A percentile compares a stretch with the other conserved stretches of the same genome.
phyloP scores from a whole-genome alignment of 805 yeast genomes.

The Scheffersomyces spartinae region DNA sequence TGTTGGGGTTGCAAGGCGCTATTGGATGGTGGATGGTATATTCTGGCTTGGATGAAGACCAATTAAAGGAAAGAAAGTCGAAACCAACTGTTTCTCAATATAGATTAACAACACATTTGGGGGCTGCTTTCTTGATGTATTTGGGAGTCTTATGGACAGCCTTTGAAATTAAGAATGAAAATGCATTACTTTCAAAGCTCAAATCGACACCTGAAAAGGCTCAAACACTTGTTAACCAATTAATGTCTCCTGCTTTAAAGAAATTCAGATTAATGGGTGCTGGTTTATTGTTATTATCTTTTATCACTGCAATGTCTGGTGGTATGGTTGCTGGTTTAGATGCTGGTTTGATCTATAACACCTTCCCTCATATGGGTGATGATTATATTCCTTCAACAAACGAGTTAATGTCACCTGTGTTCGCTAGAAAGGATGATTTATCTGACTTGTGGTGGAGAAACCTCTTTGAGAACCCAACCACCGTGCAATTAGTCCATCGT shows the following conservation, averaged over 20 bases:
- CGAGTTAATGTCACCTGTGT: slow-evolving; percentile 71
- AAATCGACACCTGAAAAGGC: slow-evolving; percentile 53
- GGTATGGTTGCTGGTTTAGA: slow-evolving; percentile 97
- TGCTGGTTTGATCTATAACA: slow-evolving; percentile 92
- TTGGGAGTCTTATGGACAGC: slow-evolving; percentile 89
- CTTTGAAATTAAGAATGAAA: slow-evolving; percentile 67
- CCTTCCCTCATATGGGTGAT: slow-evolving; percentile 96
- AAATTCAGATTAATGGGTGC: slow-evolving; percentile 44
- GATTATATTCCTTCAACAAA: slow-evolving; percentile 58
- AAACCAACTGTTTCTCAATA: slow-evolving; percentile 98
- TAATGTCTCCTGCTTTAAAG: slow-evolving; percentile 50
- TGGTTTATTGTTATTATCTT: slow-evolving; percentile 57
- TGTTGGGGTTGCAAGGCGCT: slow-evolving; percentile 88
- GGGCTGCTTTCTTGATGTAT: slow-evolving; percentile 83
- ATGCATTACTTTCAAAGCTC: slow-evolving; percentile 51
- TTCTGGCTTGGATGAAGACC: slow-evolving; percentile 80
- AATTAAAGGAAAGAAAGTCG: slow-evolving; percentile 65
- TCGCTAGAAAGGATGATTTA: slow-evolving; percentile 51
- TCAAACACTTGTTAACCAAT: slow-evolving; percentile 38
- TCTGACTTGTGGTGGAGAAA: slow-evolving; percentile 88
- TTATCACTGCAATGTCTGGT: slow-evolving; percentile 91
- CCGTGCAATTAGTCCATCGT: slow-evolving; percentile 89
- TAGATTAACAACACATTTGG: slow-evolving; percentile 85
- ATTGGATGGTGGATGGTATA: slow-evolving; percentile 99
- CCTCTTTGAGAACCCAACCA: slow-evolving; percentile 86